These are phyloP conservation scores for Tritrichomonas musculus DNA, from an alignment of 208 protist genomes.

Conservation along the genomic window DNA sequence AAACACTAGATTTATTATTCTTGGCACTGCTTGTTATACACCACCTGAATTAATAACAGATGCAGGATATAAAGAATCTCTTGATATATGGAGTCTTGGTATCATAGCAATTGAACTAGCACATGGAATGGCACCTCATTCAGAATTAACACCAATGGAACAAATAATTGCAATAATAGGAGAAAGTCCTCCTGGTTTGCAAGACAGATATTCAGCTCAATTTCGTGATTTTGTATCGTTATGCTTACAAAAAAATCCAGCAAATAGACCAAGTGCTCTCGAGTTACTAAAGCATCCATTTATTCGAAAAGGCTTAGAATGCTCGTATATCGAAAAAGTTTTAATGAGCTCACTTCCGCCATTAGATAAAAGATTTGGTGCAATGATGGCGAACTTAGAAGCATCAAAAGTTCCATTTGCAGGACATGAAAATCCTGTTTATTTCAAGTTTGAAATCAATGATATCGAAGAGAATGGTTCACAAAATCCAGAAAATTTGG, in stretches of 20 bases:
- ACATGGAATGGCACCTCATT: conserved; percentile 44
- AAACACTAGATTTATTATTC: conserved; percentile 32
- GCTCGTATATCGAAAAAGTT: background rate
- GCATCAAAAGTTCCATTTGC: too few relatives aligned
- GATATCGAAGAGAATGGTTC: too few relatives aligned
- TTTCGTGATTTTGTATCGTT: conserved; percentile 47
- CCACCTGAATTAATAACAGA: conserved; percentile 52
- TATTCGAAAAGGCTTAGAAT: conserved; percentile 27
- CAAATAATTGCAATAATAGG: background rate
- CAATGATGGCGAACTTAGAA: too few relatives aligned
- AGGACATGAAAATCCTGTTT: too few relatives aligned
- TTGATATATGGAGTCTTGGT: conserved; percentile 61
- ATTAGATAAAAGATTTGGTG: background rate
- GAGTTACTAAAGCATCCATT: conserved; percentile 43
- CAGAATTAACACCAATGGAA: background rate
- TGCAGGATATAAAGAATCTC: conserved; percentile 47
- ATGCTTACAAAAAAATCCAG: conserved; percentile 53
- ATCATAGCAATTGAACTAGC: conserved; percentile 59
- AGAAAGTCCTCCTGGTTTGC: background rate
- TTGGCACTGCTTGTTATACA: conserved; percentile 7
- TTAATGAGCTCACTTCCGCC: background rate
- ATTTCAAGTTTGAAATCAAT: too few relatives aligned
- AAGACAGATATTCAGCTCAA: conserved; percentile 26
- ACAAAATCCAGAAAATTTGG: too few relatives aligned
- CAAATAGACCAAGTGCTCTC: conserved; percentile 36